These are phyloP conservation scores for Zasmidium citrigriseum DNA, from an alignment of 2,329 filamentous ascomycete genomes.

Conservation along the genomic window DNA sequence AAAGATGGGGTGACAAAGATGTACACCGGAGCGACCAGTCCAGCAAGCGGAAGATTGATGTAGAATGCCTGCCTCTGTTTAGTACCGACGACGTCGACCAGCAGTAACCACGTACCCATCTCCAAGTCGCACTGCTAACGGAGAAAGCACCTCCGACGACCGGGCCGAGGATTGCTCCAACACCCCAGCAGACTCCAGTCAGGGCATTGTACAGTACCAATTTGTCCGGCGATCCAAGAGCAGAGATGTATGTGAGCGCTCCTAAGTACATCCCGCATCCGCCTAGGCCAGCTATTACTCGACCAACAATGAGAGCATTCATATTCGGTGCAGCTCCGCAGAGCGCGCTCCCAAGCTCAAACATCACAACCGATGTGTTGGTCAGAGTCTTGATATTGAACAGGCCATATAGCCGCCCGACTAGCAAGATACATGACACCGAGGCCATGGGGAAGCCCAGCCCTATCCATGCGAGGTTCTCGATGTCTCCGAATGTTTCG, in stretches of 20 bases:
- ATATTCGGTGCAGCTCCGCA: constrained; percentile 37
- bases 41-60: constrained; percentile 33
- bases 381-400: not conserved
- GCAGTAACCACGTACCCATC: constrained; percentile 33
- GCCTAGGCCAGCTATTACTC: constrained; percentile 35
- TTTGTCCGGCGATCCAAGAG: constrained; percentile 24
- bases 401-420: too few relatives aligned
- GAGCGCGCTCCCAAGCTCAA: constrained; percentile 32
- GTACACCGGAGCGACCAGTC: constrained; percentile 44
- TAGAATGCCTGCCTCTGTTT: constrained; percentile 45
- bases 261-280: constrained; percentile 36
- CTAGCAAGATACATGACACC: constrained; percentile 21
- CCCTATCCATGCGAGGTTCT: constrained; percentile 32
- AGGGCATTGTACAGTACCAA: not conserved
- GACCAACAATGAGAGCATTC: constrained; percentile 34
- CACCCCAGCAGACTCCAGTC: constrained; percentile 11
- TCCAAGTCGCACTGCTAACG: constrained; percentile 25
- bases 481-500: constrained; percentile 29
- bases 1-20: constrained; percentile 45
- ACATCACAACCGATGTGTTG: constrained; percentile 21
- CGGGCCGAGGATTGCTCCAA: constrained; percentile 32
- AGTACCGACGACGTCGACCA: not conserved
- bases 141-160: constrained; percentile 36
- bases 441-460: constrained; percentile 30
- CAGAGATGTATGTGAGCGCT: not conserved